phyloP scores from a whole-genome alignment of 768 basidiomycete species.

The Hemileccinum impolitum region DNA sequence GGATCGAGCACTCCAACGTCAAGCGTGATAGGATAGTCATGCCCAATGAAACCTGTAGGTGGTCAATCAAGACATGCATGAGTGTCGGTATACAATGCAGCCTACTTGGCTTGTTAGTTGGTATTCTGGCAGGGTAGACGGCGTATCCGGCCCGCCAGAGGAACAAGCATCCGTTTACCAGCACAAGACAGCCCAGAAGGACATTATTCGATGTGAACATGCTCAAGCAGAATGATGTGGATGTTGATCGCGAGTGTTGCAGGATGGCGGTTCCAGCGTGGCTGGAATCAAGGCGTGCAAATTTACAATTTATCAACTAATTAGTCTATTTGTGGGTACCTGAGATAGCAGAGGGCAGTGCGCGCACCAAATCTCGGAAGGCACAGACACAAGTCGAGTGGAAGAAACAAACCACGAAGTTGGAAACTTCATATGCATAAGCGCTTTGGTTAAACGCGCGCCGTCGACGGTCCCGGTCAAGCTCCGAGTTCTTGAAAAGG shows the following conservation, averaged over 20 bases:
- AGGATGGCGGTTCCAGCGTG: too few species aligned
- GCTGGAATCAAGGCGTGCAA: too few species aligned
- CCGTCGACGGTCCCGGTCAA: too few species aligned
- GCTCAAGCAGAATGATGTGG: neutral
- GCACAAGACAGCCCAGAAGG: neutral
- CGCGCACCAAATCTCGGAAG: too few species aligned
- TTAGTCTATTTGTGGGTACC: too few species aligned
- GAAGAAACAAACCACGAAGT: too few species aligned
- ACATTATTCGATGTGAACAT: neutral
- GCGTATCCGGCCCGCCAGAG: constrained; percentile 1
- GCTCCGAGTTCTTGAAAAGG: too few species aligned
- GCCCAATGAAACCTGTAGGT: constrained; percentile 4
- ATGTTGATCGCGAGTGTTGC: neutral
- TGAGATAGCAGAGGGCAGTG: too few species aligned
- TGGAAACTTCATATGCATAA: too few species aligned
- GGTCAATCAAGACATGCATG: neutral
- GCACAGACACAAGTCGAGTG: too few species aligned
- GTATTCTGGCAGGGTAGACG: neutral
- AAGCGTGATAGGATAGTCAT: constrained; percentile 8
- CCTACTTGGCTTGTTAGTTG: neutral
- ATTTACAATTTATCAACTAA: too few species aligned
- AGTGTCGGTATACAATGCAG: neutral
- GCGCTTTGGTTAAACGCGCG: too few species aligned
- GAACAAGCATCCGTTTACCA: constrained; percentile 2
- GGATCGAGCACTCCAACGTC: constrained; percentile 4